A percentile compares a stretch with the other conserved stretches of the same genome.
Evolutionary conservation across 2,329 filamentous ascomycete species (phyloP).

Genomic region (Exophiala sp.): DNA sequence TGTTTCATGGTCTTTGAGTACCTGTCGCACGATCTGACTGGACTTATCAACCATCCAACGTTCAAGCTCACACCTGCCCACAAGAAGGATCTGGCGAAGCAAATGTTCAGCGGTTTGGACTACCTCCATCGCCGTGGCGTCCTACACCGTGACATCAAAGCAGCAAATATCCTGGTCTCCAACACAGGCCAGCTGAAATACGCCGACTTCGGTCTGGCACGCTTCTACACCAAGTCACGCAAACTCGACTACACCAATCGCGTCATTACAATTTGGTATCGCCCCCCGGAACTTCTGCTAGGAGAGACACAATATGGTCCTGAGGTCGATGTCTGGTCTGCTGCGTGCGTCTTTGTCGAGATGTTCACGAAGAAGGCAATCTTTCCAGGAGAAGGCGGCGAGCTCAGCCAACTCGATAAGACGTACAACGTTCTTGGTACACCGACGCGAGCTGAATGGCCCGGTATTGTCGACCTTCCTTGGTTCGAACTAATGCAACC

Average conservation of each 20-base stretch:
- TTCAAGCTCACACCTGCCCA: slow-evolving; percentile 81
- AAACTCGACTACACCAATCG: slow-evolving; percentile 96
- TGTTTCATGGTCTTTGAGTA: slow-evolving; percentile 99
- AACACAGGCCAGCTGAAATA: slow-evolving; percentile 85
- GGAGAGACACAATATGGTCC: slow-evolving; percentile 89
- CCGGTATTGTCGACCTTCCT: slow-evolving; percentile 84
- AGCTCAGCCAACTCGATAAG: slow-evolving; percentile 92
- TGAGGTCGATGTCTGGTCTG: slow-evolving; percentile 93
- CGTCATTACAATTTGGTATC: slow-evolving; percentile 98
- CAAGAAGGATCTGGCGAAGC: slow-evolving; percentile 87
- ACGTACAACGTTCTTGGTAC: slow-evolving; percentile 93
- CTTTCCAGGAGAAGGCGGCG: slow-evolving; percentile 92
- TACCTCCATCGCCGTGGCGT: slow-evolving; percentile 94
- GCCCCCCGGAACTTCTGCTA: slow-evolving; percentile 82
- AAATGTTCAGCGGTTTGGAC: slow-evolving; percentile 89
- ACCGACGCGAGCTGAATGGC: slow-evolving; percentile 80
- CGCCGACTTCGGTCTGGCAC: slow-evolving; percentile 91
- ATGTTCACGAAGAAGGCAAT: slow-evolving; percentile 93
- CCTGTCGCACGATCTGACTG: slow-evolving; percentile 90
- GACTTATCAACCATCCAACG: slow-evolving; percentile 87
- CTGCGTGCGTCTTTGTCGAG: slow-evolving; percentile 92
- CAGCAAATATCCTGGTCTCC: slow-evolving; percentile 93
- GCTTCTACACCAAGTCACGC: slow-evolving; percentile 90
- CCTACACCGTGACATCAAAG: slow-evolving; percentile 95
- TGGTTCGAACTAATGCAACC: slow-evolving; percentile 94